Base-by-base conservation (phyloP, 2,329 filamentous ascomycete genomes). In the Penicillium sp. region DNA sequence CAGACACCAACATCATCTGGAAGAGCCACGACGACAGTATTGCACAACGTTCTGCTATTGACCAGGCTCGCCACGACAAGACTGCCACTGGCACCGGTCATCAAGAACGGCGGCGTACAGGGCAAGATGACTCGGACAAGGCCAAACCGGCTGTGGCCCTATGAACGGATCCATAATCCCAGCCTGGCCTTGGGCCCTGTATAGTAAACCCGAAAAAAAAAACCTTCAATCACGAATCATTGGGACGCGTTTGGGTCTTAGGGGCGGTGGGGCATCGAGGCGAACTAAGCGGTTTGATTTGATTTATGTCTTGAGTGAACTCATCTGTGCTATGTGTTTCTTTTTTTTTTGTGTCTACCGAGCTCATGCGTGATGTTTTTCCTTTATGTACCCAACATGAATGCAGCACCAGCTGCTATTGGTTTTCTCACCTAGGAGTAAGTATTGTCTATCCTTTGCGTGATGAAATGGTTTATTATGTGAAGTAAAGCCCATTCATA, bases 11-110 rank as follows among this genome's bases (percentile, higher is more conserved):
- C 70, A 89, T 99, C 59, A 87, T 94, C 67, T 99, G 93, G 86
- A 96, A 96, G 79, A 94, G 89, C 72, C 94, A 99, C 75, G 93
- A 97, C 71, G 91, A 93, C 63, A 96, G 91, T 75, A 97, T 99
- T 71, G 89, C 91, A 66, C 93, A 97, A 78, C 86, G 92, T 66
- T 90, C 89, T 31, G 90, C 90, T 21, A 92, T 96, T 63, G 93
- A 97, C 70, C 91, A 96, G 75, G 90, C 91, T 55, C 89, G 93
- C 61, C 91, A 93, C 66, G 92, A 96, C 70, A 96, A 96, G 78
- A 83, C 75, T 43, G 68, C 70, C 13, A 66, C 69, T n/a, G 71
- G 74, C 50, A 60, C 70, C 13, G 66, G 69, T 41, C 62, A 70
- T 47, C 73, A 74, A 31, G 77, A 78, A 61, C 75, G 76, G 64